Conservation (phyloP, 805 yeast species). For the Gaillardinia entomophila region DNA sequence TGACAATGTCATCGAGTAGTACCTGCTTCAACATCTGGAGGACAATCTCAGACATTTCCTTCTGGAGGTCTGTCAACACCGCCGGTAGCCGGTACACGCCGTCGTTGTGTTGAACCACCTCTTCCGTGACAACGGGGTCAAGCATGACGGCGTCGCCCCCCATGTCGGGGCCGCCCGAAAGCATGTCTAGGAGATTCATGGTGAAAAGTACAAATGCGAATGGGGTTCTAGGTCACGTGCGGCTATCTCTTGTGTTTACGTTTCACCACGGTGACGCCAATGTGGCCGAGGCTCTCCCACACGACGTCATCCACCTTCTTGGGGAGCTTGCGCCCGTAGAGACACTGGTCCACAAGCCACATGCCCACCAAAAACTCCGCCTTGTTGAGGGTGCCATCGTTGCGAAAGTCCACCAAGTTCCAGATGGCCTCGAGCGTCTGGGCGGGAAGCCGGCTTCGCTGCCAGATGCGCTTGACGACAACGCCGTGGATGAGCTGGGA, state of each 20-base stretch:
- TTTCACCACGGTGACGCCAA: constrained; percentile 37
- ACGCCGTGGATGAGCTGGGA: constrained; percentile 44
- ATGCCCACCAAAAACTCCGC: constrained; percentile 91
- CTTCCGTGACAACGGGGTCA: no score
- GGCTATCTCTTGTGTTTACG: constrained; percentile 18
- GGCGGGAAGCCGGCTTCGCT: constrained; percentile 63
- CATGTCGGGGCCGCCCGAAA: constrained; percentile 10
- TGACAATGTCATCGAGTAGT: constrained; percentile 15
- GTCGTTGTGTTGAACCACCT: constrained; percentile 11
- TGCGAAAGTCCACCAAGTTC: constrained; percentile 61
- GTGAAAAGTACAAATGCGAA: neutral
- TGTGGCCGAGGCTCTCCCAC: constrained; percentile 71
- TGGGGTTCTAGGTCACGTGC: neutral
- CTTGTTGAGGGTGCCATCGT: constrained; percentile 71
- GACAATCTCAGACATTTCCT: constrained; percentile 26
- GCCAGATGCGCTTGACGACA: constrained; percentile 78
- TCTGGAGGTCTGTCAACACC: constrained; percentile 25
- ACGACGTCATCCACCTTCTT: constrained; percentile 56
- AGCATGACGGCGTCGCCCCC: neutral
- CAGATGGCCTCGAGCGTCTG: constrained; percentile 56
- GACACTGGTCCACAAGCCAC: constrained; percentile 96
- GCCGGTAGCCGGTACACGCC: constrained; percentile 32
- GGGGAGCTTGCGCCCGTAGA: constrained; percentile 90
- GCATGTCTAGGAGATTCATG: constrained; percentile 38
- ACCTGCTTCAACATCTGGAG: constrained; percentile 23